These are phyloP conservation scores for Xerocomus minutiporus DNA, from an alignment of 1,284 basidiomycete species.

Conservation along the genomic window DNA sequence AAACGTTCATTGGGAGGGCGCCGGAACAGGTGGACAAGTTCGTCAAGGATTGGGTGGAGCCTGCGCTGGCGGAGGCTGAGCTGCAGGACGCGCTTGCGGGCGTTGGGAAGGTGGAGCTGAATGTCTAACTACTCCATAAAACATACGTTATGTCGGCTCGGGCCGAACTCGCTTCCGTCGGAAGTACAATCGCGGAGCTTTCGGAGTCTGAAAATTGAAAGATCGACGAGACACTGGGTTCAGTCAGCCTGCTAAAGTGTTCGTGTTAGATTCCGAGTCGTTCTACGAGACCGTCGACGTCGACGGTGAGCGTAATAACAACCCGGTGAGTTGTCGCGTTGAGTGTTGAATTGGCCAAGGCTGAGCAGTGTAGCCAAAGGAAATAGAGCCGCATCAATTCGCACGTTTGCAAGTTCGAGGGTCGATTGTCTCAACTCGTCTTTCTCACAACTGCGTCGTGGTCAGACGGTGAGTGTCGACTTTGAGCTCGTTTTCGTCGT, in stretches of 20 bases:
- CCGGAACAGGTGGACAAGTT: conserved; percentile 93
- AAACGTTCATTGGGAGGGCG: conserved; percentile 85
- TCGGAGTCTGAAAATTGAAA: conserved; percentile 28
- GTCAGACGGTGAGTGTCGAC: not conserved
- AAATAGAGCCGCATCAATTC: conserved; percentile 23
- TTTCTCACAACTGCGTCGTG: not conserved
- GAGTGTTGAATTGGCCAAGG: not conserved
- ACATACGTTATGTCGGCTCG: conserved; percentile 6
- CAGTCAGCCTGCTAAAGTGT: not conserved
- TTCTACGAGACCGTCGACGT: conserved; percentile 1
- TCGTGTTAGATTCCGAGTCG: not conserved
- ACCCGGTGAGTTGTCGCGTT: conserved; percentile 9
- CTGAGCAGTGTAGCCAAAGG: conserved; percentile 12
- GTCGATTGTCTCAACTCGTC: not conserved
- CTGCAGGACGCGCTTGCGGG: conserved; percentile 56
- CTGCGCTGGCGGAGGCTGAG: conserved; percentile 71
- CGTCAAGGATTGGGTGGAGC: conserved; percentile 82
- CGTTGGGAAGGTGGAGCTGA: conserved; percentile 47
- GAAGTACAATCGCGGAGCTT: conserved; percentile 4
- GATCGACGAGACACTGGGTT: conserved; percentile 6
- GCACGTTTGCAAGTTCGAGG: conserved; percentile 24
- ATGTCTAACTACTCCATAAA: conserved; percentile 34
- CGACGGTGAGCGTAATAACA: not conserved
- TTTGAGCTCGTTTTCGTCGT: not conserved
- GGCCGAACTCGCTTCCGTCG: conserved; percentile 22